A percentile compares a stretch with the other conserved stretches of the same genome.
Conservation (phyloP, 441 rosid genomes). For the Adansonia grandidieri region DNA sequence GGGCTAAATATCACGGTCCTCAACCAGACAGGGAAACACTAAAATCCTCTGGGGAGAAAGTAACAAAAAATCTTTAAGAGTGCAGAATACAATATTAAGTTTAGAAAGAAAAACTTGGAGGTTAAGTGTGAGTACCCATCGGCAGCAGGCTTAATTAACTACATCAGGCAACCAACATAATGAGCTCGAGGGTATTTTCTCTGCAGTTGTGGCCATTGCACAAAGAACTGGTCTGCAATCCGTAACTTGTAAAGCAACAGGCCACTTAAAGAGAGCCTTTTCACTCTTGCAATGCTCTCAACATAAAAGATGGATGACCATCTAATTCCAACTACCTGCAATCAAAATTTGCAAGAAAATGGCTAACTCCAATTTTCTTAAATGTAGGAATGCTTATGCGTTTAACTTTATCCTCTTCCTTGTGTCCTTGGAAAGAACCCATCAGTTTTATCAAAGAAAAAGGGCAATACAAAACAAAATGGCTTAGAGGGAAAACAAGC, state of each 20-base stretch:
- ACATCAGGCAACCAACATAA: slow-evolving; percentile 85
- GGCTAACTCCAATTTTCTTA: background rate
- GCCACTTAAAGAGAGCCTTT: slow-evolving; percentile 79
- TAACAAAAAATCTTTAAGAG: slow-evolving; percentile 2
- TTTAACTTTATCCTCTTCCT: background rate
- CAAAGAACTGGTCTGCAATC: slow-evolving; percentile 80
- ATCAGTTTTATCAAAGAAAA: background rate
- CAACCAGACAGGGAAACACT: background rate
- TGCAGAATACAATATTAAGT: background rate
- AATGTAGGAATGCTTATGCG: background rate
- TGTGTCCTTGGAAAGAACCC: background rate
- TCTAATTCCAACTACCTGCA: slow-evolving; percentile 71
- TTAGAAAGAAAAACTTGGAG: no score
- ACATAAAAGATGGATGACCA: slow-evolving; percentile 80
- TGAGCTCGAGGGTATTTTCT: slow-evolving; percentile 65
- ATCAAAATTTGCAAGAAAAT: slow-evolving; percentile 15
- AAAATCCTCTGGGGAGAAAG: background rate
- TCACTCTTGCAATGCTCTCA: slow-evolving; percentile 92
- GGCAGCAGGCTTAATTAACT: slow-evolving; percentile 30
- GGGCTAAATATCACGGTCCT: background rate
- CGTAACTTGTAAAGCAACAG: slow-evolving; percentile 71
- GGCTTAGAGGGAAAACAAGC: slow-evolving; percentile 6
- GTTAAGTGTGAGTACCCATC: no score
- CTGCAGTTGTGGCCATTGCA: slow-evolving; percentile 85
- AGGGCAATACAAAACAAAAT: background rate